Evolutionary conservation across 768 basidiomycete genomes (phyloP), one percentile per base, ranked within the genome.

Genomic region (Termitomyces sp.): DNA sequence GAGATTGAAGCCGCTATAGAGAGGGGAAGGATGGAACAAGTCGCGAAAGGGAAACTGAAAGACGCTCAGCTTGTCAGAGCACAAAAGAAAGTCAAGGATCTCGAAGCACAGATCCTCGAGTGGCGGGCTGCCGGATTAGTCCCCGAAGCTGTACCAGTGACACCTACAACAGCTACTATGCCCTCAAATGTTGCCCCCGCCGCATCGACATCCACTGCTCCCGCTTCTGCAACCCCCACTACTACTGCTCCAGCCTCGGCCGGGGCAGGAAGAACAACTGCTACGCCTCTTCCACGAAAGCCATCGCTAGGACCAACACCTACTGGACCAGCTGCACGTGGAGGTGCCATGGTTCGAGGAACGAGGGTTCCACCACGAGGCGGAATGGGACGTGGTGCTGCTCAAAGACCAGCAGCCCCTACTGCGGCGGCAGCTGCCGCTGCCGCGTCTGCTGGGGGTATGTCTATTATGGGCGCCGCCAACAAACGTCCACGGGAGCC

Each of bases 1-100:
- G 86, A 87, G 51, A 80, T 89, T 34, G 76, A 76, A 3, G 74
- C 80, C 6, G 89, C 89, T 1, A 76, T 86, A 7, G 89, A 91
- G 49, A 73, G 81, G 3, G 89, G 89, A 2, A 76, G 89, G 46
- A 73, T 79, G 73, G 89, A 91, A 60, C 75, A 79, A 50, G 72
- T 64, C 1, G 74, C 82, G 23, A 88, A 86, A 71, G 66, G 71
- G 34, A 88, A 86, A 66, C 61, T 91, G 42, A 91, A 90, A 70
- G 89, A 92, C 61, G 72, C 74, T 1, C 87, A 87, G 61, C 72
- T 91, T n/a, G 75, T 83, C 30, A 79, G 75, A 50, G 73, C 81
- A 10, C 82, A 88, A 64, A 72, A 71, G 55, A 79, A 77, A 55
- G 72, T 89, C 49, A 91, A 89, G 71, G 84, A 86, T 7, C 73